Percentiles rank a stretch among this genome's conserved stretches.
phyloP scores from a whole-genome alignment of 805 yeast genomes.

The Saccharomycopsis sp. region DNA sequence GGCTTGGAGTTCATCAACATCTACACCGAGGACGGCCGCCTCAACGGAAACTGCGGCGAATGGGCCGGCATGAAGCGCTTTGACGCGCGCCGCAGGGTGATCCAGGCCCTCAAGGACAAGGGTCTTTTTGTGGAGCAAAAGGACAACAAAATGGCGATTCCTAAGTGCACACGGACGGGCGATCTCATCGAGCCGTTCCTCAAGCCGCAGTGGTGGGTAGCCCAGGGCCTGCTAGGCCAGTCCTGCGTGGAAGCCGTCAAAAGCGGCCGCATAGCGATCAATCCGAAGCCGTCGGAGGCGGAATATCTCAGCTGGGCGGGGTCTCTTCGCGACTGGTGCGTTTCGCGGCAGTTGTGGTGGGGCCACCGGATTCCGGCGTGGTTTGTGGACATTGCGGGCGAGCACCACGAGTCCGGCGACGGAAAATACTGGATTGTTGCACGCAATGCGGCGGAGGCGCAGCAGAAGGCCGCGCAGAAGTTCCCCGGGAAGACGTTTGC shows the following conservation, averaged over 20 bases:
- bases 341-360: slow-evolving; percentile 87
- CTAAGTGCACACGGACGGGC: slow-evolving; percentile 92
- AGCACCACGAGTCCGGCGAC: slow-evolving; percentile 44
- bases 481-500: slow-evolving; percentile 67
- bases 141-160: slow-evolving; percentile 94
- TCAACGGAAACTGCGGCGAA: slow-evolving; percentile 91
- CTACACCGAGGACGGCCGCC: slow-evolving; percentile 82
- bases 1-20: slow-evolving; percentile 83
- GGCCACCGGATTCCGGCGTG: slow-evolving; percentile 98
- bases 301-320: slow-evolving; percentile 95
- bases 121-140: slow-evolving; percentile 77
- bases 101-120: slow-evolving; percentile 66
- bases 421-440: slow-evolving; percentile 90
- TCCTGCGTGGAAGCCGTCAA: slow-evolving; percentile 82
- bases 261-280: slow-evolving; percentile 70
- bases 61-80: slow-evolving; percentile 90
- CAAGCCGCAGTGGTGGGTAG: slow-evolving; percentile 99
- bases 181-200: slow-evolving; percentile 93
- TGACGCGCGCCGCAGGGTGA: slow-evolving; percentile 83
- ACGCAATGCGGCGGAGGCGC: slow-evolving; percentile 74
- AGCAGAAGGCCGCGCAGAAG: slow-evolving; percentile 64
- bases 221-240: slow-evolving; percentile 81
- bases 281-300: slow-evolving; percentile 84
- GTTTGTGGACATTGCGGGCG: slow-evolving; percentile 75
- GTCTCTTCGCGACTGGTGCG: slow-evolving; percentile 98